Evolutionary conservation across 192 early-diverging fungal species (phyloP).

Genomic region (Allomyces javanicus): DNA sequence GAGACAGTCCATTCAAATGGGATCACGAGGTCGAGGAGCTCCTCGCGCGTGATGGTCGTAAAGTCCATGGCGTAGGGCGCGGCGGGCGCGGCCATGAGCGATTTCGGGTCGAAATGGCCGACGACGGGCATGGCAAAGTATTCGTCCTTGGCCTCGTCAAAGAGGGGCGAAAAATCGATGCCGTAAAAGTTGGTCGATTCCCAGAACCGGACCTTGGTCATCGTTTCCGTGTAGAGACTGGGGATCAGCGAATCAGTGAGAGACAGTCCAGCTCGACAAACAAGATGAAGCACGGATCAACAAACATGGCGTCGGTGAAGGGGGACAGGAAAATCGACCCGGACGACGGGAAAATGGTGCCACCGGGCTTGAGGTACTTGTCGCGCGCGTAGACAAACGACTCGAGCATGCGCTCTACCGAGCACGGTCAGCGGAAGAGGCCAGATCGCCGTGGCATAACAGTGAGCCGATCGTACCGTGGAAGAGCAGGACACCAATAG

Average conservation of each 20-base stretch:
- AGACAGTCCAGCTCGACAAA: too few relatives aligned
- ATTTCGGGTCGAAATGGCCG: constrained; percentile 71
- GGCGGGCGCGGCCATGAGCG: constrained; percentile 46
- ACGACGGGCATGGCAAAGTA: constrained; percentile 66
- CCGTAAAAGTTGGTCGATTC: constrained; percentile 65
- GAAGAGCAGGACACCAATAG: constrained; percentile 88
- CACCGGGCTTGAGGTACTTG: constrained; percentile 77
- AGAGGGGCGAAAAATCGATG: constrained; percentile 73
- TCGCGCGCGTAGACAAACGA: constrained; percentile 73
- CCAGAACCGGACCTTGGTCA: constrained; percentile 72
- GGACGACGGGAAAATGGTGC: constrained; percentile 71
- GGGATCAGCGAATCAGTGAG: too few relatives aligned
- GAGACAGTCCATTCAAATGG: constrained; percentile 59
- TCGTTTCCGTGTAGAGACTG: constrained; percentile 77
- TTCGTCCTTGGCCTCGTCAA: constrained; percentile 67
- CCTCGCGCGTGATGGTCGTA: constrained; percentile 48
- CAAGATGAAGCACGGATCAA: neutral
- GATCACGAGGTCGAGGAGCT: constrained; percentile 65
- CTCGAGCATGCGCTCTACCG: constrained; percentile 28
- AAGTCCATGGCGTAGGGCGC: constrained; percentile 57
- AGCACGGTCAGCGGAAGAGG: too few relatives aligned
- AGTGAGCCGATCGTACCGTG: constrained; percentile 34
- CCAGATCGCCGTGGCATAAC: too few relatives aligned
- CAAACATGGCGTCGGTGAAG: constrained; percentile 33
- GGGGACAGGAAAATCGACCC: constrained; percentile 84